A percentile compares a stretch with the other conserved stretches of the same genome.
Conservation (phyloP, 2,329 filamentous ascomycete species). For the Pseudogymnoascus sp. region DNA sequence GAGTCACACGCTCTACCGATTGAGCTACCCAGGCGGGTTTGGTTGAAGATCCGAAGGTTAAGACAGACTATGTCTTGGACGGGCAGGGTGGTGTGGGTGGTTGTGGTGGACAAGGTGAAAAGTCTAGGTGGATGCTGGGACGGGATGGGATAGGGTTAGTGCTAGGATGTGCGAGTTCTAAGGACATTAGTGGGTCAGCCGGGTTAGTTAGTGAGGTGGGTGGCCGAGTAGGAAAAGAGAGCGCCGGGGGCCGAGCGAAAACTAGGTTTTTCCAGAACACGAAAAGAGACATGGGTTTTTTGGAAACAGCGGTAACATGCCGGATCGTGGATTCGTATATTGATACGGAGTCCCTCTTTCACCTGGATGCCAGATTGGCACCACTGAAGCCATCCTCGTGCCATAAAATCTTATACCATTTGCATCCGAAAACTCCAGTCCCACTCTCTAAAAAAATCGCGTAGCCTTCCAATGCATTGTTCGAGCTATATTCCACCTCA, state of each 20-base stretch:
- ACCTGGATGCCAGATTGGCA: not conserved
- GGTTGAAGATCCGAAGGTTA: not conserved
- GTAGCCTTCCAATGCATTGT: not conserved
- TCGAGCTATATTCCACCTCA: not conserved
- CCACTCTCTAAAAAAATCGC: not conserved
- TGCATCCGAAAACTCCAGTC: not conserved
- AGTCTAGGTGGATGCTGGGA: not conserved
- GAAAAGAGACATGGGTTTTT: not conserved
- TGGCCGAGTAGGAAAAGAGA: not conserved
- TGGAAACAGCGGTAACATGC: not conserved
- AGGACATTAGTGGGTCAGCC: not conserved
- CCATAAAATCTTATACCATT: not conserved
- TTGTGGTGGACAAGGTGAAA: not conserved
- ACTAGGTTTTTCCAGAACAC: not conserved
- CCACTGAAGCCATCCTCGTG: not conserved
- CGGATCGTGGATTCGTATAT: not conserved
- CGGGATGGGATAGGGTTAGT: not conserved
- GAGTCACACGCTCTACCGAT: constrained; percentile 70
- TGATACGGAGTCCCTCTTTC: not conserved
- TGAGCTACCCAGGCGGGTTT: constrained; percentile 43
- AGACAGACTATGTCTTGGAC: not conserved
- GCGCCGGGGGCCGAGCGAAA: not conserved
- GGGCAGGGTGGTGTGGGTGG: not conserved
- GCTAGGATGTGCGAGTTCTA: constrained; percentile 2
- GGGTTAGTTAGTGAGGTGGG: not conserved